phyloP scores from a whole-genome alignment of 1,139 yeast species.

The Zygotorulaspora mrakii region DNA sequence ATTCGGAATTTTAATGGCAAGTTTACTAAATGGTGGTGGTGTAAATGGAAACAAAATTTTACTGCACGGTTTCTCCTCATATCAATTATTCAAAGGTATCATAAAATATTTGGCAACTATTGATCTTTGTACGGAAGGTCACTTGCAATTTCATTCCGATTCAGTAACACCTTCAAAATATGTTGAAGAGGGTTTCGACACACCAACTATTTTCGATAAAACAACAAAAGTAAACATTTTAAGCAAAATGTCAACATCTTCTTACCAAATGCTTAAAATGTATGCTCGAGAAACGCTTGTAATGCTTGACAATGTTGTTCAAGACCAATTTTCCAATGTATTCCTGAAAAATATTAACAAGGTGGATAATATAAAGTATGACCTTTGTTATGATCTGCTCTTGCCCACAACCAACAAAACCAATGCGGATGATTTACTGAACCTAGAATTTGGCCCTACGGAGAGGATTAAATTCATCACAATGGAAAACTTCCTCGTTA shows the following conservation, averaged over 20 bases:
- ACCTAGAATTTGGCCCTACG: constrained; percentile 53
- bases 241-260: constrained; percentile 73
- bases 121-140: constrained; percentile 60
- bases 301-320: constrained; percentile 71
- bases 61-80: constrained; percentile 83
- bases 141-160: constrained; percentile 61
- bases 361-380: constrained; percentile 58
- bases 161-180: constrained; percentile 46
- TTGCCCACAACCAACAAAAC: constrained; percentile 32
- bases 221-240: constrained; percentile 69
- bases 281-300: constrained; percentile 67
- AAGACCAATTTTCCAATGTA: constrained; percentile 82
- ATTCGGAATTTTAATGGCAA: constrained; percentile 76
- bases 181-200: constrained; percentile 56
- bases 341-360: constrained; percentile 61
- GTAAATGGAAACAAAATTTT: constrained; percentile 67
- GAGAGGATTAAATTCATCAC: constrained; percentile 74
- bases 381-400: constrained; percentile 54
- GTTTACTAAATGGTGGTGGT: constrained; percentile 83
- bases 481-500: constrained; percentile 60
- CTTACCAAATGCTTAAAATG: constrained; percentile 58
- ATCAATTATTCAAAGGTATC: constrained; percentile 87
- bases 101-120: constrained; percentile 75
- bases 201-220: constrained; percentile 75
- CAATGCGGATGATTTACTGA: constrained; percentile 24